phyloP scores from a whole-genome alignment of 1,284 basidiomycete genomes.

The Heterobasidion occidentale region DNA sequence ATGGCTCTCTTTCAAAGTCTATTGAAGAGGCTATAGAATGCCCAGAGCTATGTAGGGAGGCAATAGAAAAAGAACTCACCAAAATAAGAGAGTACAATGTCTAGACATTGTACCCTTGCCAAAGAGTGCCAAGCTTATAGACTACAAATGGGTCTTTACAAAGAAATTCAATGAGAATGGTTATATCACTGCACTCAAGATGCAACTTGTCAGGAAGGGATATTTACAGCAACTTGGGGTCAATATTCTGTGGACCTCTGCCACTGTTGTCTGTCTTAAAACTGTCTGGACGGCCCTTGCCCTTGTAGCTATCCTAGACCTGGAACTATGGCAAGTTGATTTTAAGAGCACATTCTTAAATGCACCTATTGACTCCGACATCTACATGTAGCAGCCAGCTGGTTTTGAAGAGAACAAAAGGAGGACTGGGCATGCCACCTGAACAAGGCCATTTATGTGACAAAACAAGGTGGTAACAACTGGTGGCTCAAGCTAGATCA shows the following conservation, averaged over 20 bases:
- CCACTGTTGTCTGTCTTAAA: background rate
- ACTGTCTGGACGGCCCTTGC: background rate
- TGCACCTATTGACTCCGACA: background rate
- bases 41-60: background rate
- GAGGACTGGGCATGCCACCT: background rate
- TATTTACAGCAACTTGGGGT: background rate
- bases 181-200: background rate
- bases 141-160: background rate
- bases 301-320: background rate
- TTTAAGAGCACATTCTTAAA: no score
- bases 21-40: background rate
- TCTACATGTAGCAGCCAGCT: background rate
- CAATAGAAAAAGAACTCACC: background rate
- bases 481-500: background rate
- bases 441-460: background rate
- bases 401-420: background rate
- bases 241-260: background rate
- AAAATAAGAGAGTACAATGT: background rate
- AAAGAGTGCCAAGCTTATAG: background rate
- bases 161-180: background rate
- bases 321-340: no score
- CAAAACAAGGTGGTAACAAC: background rate
- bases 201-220: background rate
- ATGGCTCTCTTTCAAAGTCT: background rate
- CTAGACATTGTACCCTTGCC: background rate